Evolutionary conservation across 225 moss, liverwort and hornwort species (phyloP).

Genomic region (Asterella californica): DNA sequence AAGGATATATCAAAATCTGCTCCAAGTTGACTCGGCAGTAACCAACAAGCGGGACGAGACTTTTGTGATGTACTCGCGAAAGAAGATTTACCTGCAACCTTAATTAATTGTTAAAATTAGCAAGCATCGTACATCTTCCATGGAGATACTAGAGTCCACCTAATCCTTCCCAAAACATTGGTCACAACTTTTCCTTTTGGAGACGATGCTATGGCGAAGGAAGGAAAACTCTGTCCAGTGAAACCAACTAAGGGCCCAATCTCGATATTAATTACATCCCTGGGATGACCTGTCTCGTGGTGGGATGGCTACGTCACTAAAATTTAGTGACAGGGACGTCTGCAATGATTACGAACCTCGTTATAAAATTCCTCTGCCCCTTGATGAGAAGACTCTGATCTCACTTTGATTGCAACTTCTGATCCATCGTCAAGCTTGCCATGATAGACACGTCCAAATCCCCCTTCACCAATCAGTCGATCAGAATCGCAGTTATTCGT

Average conservation of each 20-base stretch:
- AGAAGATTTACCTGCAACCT: not conserved
- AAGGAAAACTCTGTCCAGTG: not conserved
- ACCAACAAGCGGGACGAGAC: constrained; percentile 28
- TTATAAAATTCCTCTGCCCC: constrained; percentile 27
- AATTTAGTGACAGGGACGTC: not conserved
- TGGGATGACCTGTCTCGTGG: too few relatives aligned
- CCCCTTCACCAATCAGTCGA: constrained; percentile 32
- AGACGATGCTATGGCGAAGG: not conserved
- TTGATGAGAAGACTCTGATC: constrained; percentile 35
- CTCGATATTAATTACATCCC: not conserved
- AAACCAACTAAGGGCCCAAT: not conserved
- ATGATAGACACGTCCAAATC: constrained; percentile 36
- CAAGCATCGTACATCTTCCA: not conserved
- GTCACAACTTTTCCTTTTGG: not conserved
- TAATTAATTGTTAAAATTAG: not conserved
- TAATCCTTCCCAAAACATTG: too few relatives aligned
- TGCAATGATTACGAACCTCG: constrained; percentile 15
- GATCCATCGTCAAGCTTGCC: constrained; percentile 29
- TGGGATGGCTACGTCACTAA: not conserved
- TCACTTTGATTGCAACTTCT: constrained; percentile 35
- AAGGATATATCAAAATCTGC: constrained; percentile 28
- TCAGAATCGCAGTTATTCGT: not conserved
- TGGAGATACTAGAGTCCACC: too few relatives aligned
- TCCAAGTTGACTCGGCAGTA: constrained; percentile 22
- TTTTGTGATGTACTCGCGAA: not conserved